Percentiles rank a stretch among this genome's conserved stretches.
These are phyloP conservation scores for Calamus simplicifolius DNA, from an alignment of 176 grass and related monocot species.

Conservation along the genomic window DNA sequence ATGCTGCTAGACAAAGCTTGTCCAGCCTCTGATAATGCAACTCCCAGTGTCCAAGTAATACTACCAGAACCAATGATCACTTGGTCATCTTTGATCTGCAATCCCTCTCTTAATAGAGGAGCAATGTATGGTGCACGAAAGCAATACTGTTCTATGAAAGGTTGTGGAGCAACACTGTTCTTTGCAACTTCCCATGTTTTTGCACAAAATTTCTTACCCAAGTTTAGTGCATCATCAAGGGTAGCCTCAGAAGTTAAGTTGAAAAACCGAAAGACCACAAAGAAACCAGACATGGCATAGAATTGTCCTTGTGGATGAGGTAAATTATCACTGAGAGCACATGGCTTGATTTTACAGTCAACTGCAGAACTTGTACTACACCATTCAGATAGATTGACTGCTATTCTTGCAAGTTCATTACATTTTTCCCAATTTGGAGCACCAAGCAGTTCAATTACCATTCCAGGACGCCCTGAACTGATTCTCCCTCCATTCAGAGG, in stretches of 20 bases:
- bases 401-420: constrained; percentile 55
- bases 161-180: constrained; percentile 78
- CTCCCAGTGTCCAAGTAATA: constrained; percentile 89
- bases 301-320: constrained; percentile 70
- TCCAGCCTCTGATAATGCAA: constrained; percentile 81
- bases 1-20: constrained; percentile 50
- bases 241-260: constrained; percentile 76
- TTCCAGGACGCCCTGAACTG: constrained; percentile 41
- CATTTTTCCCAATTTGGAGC: constrained; percentile 82
- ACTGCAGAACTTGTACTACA: constrained; percentile 49
- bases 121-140: constrained; percentile 86
- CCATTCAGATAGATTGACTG: constrained; percentile 83
- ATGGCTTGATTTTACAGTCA: constrained; percentile 68
- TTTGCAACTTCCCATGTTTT: constrained; percentile 84
- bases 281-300: constrained; percentile 93
- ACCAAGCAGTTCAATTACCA: constrained; percentile 65
- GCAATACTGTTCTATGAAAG: constrained; percentile 95
- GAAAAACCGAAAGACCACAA: constrained; percentile 92
- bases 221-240: constrained; percentile 60
- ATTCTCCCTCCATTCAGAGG: constrained; percentile 41
- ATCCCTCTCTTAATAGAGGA: constrained; percentile 83
- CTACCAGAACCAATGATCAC: constrained; percentile 83
- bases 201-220: constrained; percentile 72
- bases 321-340: constrained; percentile 53
- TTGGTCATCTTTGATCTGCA: constrained; percentile 79